phyloP scores from a whole-genome alignment of 2,329 filamentous ascomycete genomes.

The Neofusicoccum cordaticola region DNA sequence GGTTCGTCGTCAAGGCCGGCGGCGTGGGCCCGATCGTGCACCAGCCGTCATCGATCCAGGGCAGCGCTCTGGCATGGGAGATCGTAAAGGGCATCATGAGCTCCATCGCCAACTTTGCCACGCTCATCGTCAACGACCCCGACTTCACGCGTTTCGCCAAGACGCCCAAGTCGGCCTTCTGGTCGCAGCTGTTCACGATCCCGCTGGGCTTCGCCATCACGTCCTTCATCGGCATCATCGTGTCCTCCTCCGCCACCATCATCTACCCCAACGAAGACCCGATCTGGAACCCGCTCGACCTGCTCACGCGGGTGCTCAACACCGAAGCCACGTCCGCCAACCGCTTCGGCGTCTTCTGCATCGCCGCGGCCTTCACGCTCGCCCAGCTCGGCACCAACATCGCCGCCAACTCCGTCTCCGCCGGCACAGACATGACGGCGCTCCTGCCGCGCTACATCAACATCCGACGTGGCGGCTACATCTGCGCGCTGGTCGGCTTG shows the following conservation, averaged over 20 bases:
- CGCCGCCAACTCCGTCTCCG: slow-evolving; percentile 80
- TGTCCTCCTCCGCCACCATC: slow-evolving; percentile 46
- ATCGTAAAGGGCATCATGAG: slow-evolving; percentile 85
- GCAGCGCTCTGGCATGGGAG: slow-evolving; percentile 73
- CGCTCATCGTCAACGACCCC: slow-evolving; percentile 75
- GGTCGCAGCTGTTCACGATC: slow-evolving; percentile 67
- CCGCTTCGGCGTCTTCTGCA: slow-evolving; percentile 50
- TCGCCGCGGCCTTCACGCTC: slow-evolving; percentile 57
- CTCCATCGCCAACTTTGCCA: slow-evolving; percentile 86
- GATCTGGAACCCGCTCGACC: slow-evolving; percentile 43
- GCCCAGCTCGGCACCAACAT: slow-evolving; percentile 86
- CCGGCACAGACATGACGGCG: slow-evolving; percentile 78
- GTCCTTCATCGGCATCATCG: slow-evolving; percentile 68
- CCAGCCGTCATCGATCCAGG: slow-evolving; percentile 61
- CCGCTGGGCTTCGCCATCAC: slow-evolving; percentile 59
- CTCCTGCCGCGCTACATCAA: slow-evolving; percentile 76
- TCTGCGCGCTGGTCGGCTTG: slow-evolving; percentile 75
- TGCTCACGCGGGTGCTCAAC: slow-evolving; percentile 41
- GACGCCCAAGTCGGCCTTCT: slow-evolving; percentile 72
- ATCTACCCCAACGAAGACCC: slow-evolving; percentile 39
- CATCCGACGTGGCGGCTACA: slow-evolving; percentile 82
- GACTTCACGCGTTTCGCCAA: slow-evolving; percentile 82
- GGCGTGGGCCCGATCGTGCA: slow-evolving; percentile 80
- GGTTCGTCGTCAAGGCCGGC: slow-evolving; percentile 77
- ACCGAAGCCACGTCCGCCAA: slow-evolving; percentile 39